Evolutionary conservation across 352 stramenopile species (phyloP), one percentile per base, ranked within the genome.

Genomic region (Globisporangium ultimum): DNA sequence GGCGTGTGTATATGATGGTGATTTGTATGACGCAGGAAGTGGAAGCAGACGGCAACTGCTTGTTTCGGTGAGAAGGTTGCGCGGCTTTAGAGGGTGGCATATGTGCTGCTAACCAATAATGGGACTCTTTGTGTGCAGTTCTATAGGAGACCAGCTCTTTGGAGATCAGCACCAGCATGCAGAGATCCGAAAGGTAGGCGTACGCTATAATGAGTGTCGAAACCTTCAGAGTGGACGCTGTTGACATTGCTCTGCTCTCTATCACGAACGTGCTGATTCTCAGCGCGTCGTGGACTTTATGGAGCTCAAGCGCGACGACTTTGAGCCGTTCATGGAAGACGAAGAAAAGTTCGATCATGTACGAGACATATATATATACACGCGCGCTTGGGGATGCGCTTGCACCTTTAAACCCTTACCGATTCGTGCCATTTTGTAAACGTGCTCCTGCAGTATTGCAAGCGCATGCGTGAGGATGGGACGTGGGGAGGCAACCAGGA

Each of bases 321-420:
- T 95, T 63, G 80, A 93, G 60, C 83, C 85, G 51, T 95, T 95
- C 73, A 91, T 95, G 83, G 85, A 95, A 70, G 83, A 93, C 56
- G 84, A 90, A 43, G 85, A 95, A 47, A 85, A 83, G 42, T 95
- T 95, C 65, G 85, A 95, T 13, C 78, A 88, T 60, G 85, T 91
- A 63, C 17, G 68, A 48, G 38, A 22, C 18, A 20, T 18, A 32
- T 51, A 17, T 14, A 21, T 50, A n/a, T n/a, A n/a, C n/a, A 32
- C 18, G 9, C 14, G 38, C 38, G 38, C 38, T 17, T 43, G 3
- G 3, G 38, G 38, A 43, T 2, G 11, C 2, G 38, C 11, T 43
- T 13, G 10, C 2, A 13, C 11, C 11, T 11, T 13, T 17, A 8
- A 8, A 43, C 2, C 10, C 13, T 21, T 14, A 50, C n/a, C 7